phyloP scores from a whole-genome alignment of 2,329 filamentous ascomycete genomes.

The Diplocarpon mali region DNA sequence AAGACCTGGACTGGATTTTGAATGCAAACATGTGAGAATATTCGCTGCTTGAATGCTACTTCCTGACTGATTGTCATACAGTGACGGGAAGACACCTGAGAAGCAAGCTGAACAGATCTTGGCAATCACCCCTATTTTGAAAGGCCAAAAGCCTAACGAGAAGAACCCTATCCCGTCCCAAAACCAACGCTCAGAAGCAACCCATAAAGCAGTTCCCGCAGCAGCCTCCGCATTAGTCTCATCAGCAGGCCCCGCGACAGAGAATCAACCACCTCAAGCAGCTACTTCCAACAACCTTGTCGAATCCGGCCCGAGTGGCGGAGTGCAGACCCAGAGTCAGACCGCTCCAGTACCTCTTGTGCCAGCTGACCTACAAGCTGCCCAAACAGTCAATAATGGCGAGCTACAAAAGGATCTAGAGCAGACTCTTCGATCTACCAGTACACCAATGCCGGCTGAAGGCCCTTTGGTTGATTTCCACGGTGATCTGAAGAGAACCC shows the following conservation, averaged over 20 bases:
- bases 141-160: conserved; percentile 50
- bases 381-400: conserved; percentile 20
- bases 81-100: conserved; percentile 53
- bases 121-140: conserved; percentile 73
- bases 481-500: conserved; percentile 39
- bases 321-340: background rate
- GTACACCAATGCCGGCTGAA: conserved; percentile 7
- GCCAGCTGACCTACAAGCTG: conserved; percentile 19
- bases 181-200: conserved; percentile 15
- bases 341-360: conserved; percentile 4
- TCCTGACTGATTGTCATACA: conserved; percentile 23
- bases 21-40: conserved; percentile 65
- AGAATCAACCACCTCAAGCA: conserved; percentile 4
- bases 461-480: conserved; percentile 39
- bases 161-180: conserved; percentile 45
- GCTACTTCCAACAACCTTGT: background rate
- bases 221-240: background rate
- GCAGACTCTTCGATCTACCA: conserved; percentile 19
- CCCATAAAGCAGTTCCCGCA: background rate
- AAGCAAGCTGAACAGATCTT: conserved; percentile 74
- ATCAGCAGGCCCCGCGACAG: background rate
- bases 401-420: conserved; percentile 24
- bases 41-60: background rate
- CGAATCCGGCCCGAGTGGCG: background rate
- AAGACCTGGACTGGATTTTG: conserved; percentile 91